Evolutionary conservation across 129 eudicot species (phyloP).

Genomic region (Arctium lappa): DNA sequence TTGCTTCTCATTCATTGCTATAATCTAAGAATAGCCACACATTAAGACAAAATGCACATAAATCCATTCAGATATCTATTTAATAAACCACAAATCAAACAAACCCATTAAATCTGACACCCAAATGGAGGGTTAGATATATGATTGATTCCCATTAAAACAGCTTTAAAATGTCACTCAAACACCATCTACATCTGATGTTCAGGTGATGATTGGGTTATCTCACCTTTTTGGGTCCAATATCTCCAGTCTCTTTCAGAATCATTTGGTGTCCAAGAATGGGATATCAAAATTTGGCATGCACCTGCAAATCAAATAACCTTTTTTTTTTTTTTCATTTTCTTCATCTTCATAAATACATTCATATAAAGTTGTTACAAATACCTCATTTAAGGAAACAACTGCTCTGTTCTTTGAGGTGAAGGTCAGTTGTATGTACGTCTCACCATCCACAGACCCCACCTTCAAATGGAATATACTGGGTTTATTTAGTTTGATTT

Average conservation of each 20-base stretch:
- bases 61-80: neutral
- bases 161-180: neutral
- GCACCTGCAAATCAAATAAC: neutral
- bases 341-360: neutral
- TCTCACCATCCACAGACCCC: neutral
- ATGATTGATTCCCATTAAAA: neutral
- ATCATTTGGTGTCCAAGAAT: neutral
- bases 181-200: neutral
- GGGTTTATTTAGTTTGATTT: no score
- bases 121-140: neutral
- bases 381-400: neutral
- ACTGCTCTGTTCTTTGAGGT: neutral
- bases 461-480: no score
- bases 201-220: neutral
- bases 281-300: slow-evolving; percentile 5
- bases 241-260: neutral
- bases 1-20: neutral
- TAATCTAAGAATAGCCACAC: neutral
- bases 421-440: neutral
- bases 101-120: neutral
- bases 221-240: neutral
- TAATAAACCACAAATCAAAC: neutral
- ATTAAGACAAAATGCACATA: neutral
- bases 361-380: neutral
- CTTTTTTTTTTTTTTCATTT: neutral